Evolutionary conservation across 768 basidiomycete species (phyloP).

Genomic region (Collybiopsis confluens): DNA sequence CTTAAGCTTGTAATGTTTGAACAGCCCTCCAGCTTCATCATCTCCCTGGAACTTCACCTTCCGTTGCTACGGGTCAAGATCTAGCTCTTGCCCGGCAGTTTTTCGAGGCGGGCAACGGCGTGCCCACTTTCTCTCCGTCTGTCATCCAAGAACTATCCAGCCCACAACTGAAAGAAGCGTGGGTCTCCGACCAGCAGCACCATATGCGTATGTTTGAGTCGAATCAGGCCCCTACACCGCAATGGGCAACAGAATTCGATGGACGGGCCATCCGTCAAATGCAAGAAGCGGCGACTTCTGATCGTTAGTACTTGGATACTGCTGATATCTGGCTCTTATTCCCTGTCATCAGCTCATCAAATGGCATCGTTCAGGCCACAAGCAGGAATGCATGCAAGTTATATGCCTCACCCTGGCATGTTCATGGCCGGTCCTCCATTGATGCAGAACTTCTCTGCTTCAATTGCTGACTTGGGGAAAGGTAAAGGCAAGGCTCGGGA

Average conservation of each 20-base stretch:
- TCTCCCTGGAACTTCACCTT: constrained; percentile 55
- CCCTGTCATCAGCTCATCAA: constrained; percentile 33
- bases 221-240: constrained; percentile 21
- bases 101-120: constrained; percentile 40
- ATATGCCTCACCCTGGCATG: constrained; percentile 28
- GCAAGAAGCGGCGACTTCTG: constrained; percentile 26
- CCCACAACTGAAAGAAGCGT: constrained; percentile 44
- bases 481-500: constrained; percentile 81
- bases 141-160: constrained; percentile 19
- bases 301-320: constrained; percentile 30
- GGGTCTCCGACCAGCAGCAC: constrained; percentile 48
- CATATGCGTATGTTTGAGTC: constrained; percentile 34
- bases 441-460: constrained; percentile 27
- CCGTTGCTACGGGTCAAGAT: constrained; percentile 58
- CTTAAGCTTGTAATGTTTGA: constrained; percentile 1
- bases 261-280: constrained; percentile 17
- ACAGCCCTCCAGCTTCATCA: constrained; percentile 57
- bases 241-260: constrained; percentile 60
- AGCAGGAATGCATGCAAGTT: constrained; percentile 28
- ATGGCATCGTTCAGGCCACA: constrained; percentile 34
- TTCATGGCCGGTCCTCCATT: constrained; percentile 29
- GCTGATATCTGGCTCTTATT: not conserved
- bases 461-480: constrained; percentile 32
- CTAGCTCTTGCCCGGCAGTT: constrained; percentile 75
- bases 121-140: not conserved